Evolutionary conservation across 2,329 filamentous ascomycete species (phyloP), one percentile per base, ranked within the genome.

Genomic region (Colletotrichum truncatum): DNA sequence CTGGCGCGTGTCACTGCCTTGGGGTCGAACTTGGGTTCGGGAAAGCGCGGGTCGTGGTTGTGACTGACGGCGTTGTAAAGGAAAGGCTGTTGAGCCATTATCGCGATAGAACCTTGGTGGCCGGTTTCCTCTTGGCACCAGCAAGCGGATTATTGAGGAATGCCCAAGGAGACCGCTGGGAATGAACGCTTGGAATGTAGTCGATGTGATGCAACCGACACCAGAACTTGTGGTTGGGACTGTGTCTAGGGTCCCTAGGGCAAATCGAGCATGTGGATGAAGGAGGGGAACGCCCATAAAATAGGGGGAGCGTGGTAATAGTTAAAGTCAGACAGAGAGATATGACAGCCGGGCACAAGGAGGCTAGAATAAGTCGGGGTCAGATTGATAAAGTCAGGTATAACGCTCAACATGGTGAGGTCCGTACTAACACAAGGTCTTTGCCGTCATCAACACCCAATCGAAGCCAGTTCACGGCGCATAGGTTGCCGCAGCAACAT

Each of bases 1-100:
- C 92, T 95, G 67, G 93, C 91, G 74, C 93, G 87, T 21, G 93
- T 94, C 51, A 94, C 86, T 65, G 92, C 91, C 77, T 94, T 97
- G 51, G 95, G 94, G 73, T 98, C 94, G 78, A 97, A 97, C n/a
- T 76, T 80, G 73, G 73, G 81, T 76, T 77, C 80, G 75, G 80
- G 85, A 68, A 85, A 85, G 70, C 85, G 84, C 49, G 82, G 80
- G 74, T 88, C 84, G 71, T 82, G 74, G 74, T 88, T 84, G 71
- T 83, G 74, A 72, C 70, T 78, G 75, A 68, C 85, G 72, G 79
- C 72, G 66, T 89, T 86, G 79, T 96, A 96, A 77, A 95, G 85
- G 81, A 91, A 96, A 59, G 93, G 93, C 78, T 77, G 78, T 38
- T 73, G 75, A 66, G 72, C 76, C 77, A 78, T 78, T 21, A 21